Evolutionary conservation across 2,329 filamentous ascomycete species (phyloP), one percentile per base, ranked within the genome.

Genomic region (Aspergillus brasiliensis): DNA sequence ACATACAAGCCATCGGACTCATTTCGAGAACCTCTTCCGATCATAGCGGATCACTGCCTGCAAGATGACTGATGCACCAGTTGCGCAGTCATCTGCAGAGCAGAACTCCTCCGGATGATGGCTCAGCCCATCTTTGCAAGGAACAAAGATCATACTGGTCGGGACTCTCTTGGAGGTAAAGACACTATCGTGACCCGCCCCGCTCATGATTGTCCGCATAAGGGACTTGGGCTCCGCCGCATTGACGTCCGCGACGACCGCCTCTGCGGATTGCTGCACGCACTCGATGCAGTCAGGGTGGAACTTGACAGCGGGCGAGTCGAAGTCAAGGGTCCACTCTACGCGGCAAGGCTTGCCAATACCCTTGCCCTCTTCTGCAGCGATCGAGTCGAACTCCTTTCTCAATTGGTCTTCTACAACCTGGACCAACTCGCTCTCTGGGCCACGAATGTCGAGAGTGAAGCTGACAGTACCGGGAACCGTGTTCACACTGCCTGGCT

Each of bases 401-500:
- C 81, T 81, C 54, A 90, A 76, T 47, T 82, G 78, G 5, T 78
- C 71, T 67, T 89, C 87, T 46, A 90, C 80, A n/a, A 76, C 74
- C 3, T 82, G 78, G 1, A 91, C 82, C 2, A 80, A 82, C 23
- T 77, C 77, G 67, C 89, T 84, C 34, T 82, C 78, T 5, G 80
- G 82, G 0, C 85, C 82, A 31, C 89, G 85, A 56, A 91, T 84
- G 68, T 92, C 89, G 5, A 91, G 82, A 28, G 82, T 86, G 73
- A 91, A 90, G 47, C 81, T 81, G 5, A 91, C 90, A 28, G 79
- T 75, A 0, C 88, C 88, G 0, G 90, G 88, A 0, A 92, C 87
- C 0, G 90, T 92, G 73, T 92, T 92, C 15, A 89, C 89, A 61
- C 84, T 88, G 4, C 88, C 88, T 0, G 89, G 89, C 49, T 82